Conservation (phyloP, 306 rosid species). For the Prinsepia uniflora region DNA sequence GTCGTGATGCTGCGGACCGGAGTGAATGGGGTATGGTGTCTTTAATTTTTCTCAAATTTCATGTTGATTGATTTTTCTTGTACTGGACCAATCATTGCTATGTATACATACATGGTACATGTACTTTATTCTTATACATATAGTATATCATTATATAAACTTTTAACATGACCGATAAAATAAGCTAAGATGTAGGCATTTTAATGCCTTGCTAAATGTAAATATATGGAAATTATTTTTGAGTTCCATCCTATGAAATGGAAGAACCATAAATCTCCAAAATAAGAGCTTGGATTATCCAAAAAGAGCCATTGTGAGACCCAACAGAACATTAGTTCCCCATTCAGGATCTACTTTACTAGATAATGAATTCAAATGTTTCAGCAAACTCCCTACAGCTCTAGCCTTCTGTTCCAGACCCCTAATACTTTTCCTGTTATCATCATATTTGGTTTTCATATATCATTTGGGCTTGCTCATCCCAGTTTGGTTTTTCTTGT, state of each 20-base stretch:
- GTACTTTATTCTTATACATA: not conserved
- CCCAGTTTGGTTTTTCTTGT: not conserved
- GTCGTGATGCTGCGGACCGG: constrained; percentile 81
- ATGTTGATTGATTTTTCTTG: not conserved
- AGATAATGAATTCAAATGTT: not conserved
- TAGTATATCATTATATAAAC: not conserved
- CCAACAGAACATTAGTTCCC: not conserved
- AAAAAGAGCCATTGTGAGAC: not conserved
- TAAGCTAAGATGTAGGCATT: too few relatives aligned
- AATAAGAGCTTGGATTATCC: too few relatives aligned
- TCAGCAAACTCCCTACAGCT: not conserved
- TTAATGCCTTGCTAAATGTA: too few relatives aligned
- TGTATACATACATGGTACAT: not conserved
- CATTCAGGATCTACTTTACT: not conserved
- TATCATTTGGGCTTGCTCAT: not conserved
- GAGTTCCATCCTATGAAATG: too few relatives aligned
- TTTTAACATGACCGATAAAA: too few relatives aligned
- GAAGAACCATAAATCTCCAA: too few relatives aligned
- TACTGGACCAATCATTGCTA: not conserved
- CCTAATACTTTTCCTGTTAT: not conserved
- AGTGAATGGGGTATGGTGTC: constrained; percentile 81
- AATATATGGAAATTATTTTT: too few relatives aligned
- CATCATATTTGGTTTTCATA: not conserved
- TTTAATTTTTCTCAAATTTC: constrained; percentile 2
- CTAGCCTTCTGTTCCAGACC: not conserved